Base-by-base conservation (phyloP, 768 basidiomycete genomes). In the Sporobolomyces roseus region DNA sequence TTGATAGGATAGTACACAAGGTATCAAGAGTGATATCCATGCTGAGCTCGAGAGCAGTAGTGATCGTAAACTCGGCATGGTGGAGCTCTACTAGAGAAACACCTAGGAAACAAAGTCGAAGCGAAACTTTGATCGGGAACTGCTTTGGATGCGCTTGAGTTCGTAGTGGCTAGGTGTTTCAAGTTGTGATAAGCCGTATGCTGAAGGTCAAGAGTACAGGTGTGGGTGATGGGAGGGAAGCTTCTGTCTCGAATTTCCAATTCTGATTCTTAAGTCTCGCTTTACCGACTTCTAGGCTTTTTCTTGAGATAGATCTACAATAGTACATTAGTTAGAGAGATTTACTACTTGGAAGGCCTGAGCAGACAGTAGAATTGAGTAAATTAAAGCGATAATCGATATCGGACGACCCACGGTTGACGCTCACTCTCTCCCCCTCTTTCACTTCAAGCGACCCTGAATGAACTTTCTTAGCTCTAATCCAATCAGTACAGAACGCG, bases 401-500 rank as follows among this genome's bases (percentile, higher is more conserved):
- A n/a, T n/a, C 38, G 46, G 21, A 48, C 46, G 14, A 48, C 21
- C 46, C 38, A 41, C 38, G 10, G 17, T 41, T 41, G 38, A 41
- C 9, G 38, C 17, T 41, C 38, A 21, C 56, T 45, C n/a, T 25
- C 17, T 45, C 56, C 41, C 41, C 25, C 19, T 30, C 38, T 30
- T 9, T 19, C 30, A 27, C 38, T 45, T n/a, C 32, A 8, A 29
- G 9, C 23, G 32, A 33, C 43, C 3, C 30, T 60, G 30, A 17
- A 60, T 60, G 58, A 60, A 60, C 58, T 60, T 60, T 35, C 58
- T 60, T 3, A 27, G n/a, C 6, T 33, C 58, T 7, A 60, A 29
- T 4, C 38, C 43, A 30, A 13, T 60, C 58, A 60, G 23, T 35
- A 27, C 45, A 33, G 58, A 60, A 48, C 58, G 58, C 45, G 58